Conservation (phyloP, 352 stramenopile species). For the Phytophthora brassicae region DNA sequence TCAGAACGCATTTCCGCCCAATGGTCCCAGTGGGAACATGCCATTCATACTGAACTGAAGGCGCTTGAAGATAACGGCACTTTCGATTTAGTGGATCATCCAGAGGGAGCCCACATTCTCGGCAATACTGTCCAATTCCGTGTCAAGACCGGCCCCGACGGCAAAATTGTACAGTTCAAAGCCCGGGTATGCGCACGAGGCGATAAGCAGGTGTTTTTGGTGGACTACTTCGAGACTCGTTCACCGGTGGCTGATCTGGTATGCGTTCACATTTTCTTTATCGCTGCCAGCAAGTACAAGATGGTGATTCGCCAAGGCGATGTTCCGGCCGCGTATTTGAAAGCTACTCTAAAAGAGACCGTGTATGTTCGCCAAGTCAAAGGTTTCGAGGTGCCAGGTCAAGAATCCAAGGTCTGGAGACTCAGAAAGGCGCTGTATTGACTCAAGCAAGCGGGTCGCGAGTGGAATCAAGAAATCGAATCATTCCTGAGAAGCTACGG, state of each 20-base stretch:
- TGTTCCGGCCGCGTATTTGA: conserved; percentile 1
- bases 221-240: not conserved
- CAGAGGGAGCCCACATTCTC: conserved; percentile 2
- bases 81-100: not conserved
- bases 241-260: not conserved
- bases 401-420: not conserved
- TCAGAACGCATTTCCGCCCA: no score
- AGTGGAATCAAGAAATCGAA: not conserved
- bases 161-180: conserved; percentile 2
- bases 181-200: conserved; percentile 3
- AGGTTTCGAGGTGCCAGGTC: not conserved
- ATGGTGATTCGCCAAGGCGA: not conserved
- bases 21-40: no score
- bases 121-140: conserved; percentile 5
- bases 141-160: not conserved
- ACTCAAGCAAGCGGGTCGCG: not conserved
- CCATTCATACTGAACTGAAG: no score
- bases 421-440: not conserved
- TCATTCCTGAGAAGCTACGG: not conserved
- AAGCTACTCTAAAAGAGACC: not conserved
- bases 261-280: not conserved
- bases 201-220: no score
- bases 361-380: conserved; percentile 1
- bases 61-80: no score
- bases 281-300: not conserved